phyloP scores from a whole-genome alignment of 2,329 filamentous ascomycete species.

The Colletotrichum gigasporum region DNA sequence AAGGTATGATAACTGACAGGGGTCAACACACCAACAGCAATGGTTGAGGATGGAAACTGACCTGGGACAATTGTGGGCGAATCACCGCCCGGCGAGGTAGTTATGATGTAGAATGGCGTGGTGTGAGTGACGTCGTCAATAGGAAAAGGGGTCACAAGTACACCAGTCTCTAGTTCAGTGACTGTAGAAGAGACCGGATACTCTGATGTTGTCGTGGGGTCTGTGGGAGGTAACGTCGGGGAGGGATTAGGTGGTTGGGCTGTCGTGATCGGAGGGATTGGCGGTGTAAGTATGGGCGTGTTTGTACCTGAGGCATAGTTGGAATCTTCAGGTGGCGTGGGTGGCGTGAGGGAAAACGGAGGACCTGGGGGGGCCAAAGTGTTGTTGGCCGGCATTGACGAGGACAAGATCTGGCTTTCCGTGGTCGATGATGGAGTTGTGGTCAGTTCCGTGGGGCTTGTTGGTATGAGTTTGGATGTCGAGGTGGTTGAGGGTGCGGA shows the following conservation, averaged over 20 bases:
- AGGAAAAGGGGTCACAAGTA: not conserved
- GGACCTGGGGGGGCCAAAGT: not conserved
- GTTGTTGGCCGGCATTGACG: not conserved
- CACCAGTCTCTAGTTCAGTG: not conserved
- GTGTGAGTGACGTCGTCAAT: not conserved
- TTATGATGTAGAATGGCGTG: constrained; percentile 8
- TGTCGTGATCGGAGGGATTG: not conserved
- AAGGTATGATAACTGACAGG: not conserved
- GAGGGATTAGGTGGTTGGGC: not conserved
- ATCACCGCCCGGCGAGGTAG: constrained; percentile 2
- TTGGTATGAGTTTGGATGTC: too few relatives aligned
- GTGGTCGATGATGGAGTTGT: not conserved
- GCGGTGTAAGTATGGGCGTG: not conserved
- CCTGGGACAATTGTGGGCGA: constrained; percentile 16
- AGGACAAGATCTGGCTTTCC: not conserved
- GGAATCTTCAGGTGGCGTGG: too few relatives aligned
- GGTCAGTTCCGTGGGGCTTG: too few relatives aligned
- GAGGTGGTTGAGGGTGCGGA: too few relatives aligned
- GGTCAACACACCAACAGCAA: not conserved
- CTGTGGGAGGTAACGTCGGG: not conserved
- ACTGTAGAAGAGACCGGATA: not conserved
- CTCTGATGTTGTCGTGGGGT: not conserved
- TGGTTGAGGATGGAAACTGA: not conserved
- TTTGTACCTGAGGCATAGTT: not conserved
- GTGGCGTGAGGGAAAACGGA: too few relatives aligned